These are phyloP conservation scores for Syzygium malaccense DNA, from an alignment of 441 rosid species.

Conservation along the genomic window DNA sequence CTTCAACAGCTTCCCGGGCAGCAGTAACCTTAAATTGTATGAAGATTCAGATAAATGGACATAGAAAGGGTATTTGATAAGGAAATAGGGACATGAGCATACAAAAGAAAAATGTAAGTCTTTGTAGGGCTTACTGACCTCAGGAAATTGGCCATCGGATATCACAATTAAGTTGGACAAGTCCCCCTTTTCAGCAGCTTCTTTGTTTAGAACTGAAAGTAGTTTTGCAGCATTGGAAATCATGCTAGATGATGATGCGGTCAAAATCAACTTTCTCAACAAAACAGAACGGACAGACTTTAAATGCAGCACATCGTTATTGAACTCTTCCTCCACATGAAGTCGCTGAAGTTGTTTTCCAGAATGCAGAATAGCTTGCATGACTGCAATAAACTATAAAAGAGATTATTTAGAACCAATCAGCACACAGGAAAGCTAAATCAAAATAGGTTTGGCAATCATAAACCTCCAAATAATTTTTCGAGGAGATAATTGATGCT, in stretches of 20 bases:
- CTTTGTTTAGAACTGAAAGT: slow-evolving; percentile 60
- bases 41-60: neutral
- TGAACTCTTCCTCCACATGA: slow-evolving; percentile 33
- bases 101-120: neutral
- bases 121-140: slow-evolving; percentile 35
- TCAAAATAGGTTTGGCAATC: neutral
- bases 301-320: slow-evolving; percentile 16
- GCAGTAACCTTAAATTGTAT: slow-evolving; percentile 44
- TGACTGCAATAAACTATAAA: slow-evolving; percentile 79
- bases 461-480: neutral
- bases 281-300: slow-evolving; percentile 38
- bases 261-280: slow-evolving; percentile 54
- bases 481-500: neutral
- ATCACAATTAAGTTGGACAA: slow-evolving; percentile 42
- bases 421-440: neutral
- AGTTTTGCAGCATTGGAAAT: slow-evolving; percentile 58
- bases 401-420: slow-evolving; percentile 22
- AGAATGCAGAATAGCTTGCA: slow-evolving; percentile 66
- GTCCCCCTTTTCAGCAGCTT: slow-evolving; percentile 75
- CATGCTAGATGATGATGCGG: slow-evolving; percentile 62
- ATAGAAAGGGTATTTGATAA: neutral
- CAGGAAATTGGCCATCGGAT: slow-evolving; percentile 56
- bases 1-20: slow-evolving; percentile 56
- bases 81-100: neutral
- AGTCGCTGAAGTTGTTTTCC: slow-evolving; percentile 73